Conservation (phyloP, 2,329 filamentous ascomycete species). For the Pyrenophora teres region DNA sequence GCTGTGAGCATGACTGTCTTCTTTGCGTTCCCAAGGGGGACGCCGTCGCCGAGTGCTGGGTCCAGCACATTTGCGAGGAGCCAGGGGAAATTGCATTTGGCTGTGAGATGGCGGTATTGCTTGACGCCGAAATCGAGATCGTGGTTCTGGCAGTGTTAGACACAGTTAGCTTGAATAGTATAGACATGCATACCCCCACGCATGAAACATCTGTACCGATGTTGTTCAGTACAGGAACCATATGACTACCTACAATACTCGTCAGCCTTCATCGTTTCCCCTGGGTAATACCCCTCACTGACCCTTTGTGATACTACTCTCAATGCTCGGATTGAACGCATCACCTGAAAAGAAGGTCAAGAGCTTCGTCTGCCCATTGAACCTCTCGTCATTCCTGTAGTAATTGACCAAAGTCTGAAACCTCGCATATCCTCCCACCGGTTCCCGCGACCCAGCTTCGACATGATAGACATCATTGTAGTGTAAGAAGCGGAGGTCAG, state of each 20-base stretch:
- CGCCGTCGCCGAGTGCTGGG: constrained; percentile 74
- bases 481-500: constrained; percentile 81
- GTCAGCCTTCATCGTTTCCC: neutral
- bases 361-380: constrained; percentile 65
- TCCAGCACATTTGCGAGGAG: constrained; percentile 87
- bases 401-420: constrained; percentile 80
- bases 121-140: constrained; percentile 89
- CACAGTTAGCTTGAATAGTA: neutral
- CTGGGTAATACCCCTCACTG: neutral
- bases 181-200: constrained; percentile 66
- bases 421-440: constrained; percentile 77
- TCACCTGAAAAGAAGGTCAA: constrained; percentile 89
- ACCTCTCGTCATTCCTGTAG: constrained; percentile 68
- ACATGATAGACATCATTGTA: constrained; percentile 96
- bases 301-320: constrained; percentile 89
- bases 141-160: constrained; percentile 67
- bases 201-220: constrained; percentile 81
- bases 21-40: constrained; percentile 75
- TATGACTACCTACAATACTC: constrained; percentile 66
- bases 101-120: constrained; percentile 74
- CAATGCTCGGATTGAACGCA: constrained; percentile 88
- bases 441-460: constrained; percentile 75
- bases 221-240: constrained; percentile 82
- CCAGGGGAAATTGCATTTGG: constrained; percentile 85
- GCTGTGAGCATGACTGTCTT: constrained; percentile 77